phyloP scores from a whole-genome alignment of 2,329 filamentous ascomycete genomes.

The Aspergillus candidus region DNA sequence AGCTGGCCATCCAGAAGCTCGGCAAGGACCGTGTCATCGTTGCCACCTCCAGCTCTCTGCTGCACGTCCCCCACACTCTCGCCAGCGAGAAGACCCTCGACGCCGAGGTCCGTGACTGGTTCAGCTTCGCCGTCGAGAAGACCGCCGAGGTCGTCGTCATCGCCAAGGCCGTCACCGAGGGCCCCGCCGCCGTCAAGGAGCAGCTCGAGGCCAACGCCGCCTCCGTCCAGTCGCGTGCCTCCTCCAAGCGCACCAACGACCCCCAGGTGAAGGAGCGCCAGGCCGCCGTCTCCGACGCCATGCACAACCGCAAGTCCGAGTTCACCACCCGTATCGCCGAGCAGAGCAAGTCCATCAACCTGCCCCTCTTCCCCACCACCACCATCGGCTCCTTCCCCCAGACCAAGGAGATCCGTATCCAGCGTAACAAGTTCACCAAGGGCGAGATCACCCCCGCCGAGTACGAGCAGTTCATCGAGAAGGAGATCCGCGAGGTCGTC shows the following conservation, averaged over 20 bases:
- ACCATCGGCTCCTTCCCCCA: constrained; percentile 99
- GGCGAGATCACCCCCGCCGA: constrained; percentile 84
- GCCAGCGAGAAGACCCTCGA: constrained; percentile 98
- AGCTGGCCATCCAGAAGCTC: constrained; percentile 88
- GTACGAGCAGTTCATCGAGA: constrained; percentile 99
- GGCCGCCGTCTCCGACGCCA: constrained; percentile 70
- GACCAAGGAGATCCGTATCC: constrained; percentile 95
- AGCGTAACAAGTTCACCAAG: constrained; percentile 99
- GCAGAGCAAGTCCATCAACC: constrained; percentile 87
- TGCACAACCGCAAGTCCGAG: constrained; percentile 88
- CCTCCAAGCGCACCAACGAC: constrained; percentile 93
- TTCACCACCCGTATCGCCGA: constrained; percentile 80
- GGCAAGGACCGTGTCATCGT: constrained; percentile 97
- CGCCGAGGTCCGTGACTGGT: constrained; percentile 91
- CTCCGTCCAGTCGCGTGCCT: constrained; percentile 83
- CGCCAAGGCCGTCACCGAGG: constrained; percentile 93
- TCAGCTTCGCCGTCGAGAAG: constrained; percentile 97
- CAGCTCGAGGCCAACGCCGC: constrained; percentile 96
- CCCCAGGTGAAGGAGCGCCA: constrained; percentile 95
- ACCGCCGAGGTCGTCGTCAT: constrained; percentile 82
- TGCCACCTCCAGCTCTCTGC: constrained; percentile 92
- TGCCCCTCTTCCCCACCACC: constrained; percentile 96
- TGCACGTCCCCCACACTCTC: constrained; percentile 97
- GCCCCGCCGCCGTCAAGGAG: constrained; percentile 75
- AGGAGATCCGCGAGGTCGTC: constrained; percentile 93